Conservation (phyloP, 2,329 filamentous ascomycete genomes). For the Arthroderma sp. region DNA sequence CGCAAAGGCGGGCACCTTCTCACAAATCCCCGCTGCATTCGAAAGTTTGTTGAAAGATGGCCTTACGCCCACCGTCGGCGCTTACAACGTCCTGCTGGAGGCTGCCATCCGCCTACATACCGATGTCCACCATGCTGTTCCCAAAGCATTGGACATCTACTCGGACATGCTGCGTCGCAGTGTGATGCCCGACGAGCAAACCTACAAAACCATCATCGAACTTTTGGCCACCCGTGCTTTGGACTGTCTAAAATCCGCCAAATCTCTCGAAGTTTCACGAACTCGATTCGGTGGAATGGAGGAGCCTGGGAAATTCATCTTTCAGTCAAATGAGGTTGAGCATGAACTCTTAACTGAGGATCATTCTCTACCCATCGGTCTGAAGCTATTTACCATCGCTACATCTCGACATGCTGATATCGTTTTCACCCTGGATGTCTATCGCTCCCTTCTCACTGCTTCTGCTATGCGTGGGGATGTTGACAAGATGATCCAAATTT, state of each 20-base stretch:
- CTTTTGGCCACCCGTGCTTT: conserved; percentile 69
- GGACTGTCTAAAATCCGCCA: conserved; percentile 61
- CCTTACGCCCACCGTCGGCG: conserved; percentile 63
- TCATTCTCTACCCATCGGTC: conserved; percentile 68
- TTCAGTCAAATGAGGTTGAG: conserved; percentile 76
- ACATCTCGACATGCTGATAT: conserved; percentile 46
- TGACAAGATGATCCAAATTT: conserved; percentile 79
- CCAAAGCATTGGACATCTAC: conserved; percentile 88
- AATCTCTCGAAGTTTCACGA: conserved; percentile 66
- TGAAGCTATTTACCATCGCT: conserved; percentile 74
- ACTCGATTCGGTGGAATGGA: conserved; percentile 74
- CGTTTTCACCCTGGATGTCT: conserved; percentile 66
- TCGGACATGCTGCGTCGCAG: conserved; percentile 86
- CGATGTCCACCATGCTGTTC: conserved; percentile 69
- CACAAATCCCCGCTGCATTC: conserved; percentile 80
- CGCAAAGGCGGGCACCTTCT: conserved; percentile 58
- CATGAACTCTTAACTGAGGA: conserved; percentile 77
- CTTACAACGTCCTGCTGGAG: conserved; percentile 84
- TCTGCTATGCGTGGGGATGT: conserved; percentile 72
- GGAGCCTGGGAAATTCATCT: conserved; percentile 72
- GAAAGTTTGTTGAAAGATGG: conserved; percentile 77
- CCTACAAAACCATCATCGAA: conserved; percentile 76
- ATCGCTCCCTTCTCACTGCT: conserved; percentile 71
- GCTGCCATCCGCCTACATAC: conserved; percentile 72
- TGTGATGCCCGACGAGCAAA: conserved; percentile 67